phyloP scores from a whole-genome alignment of 1,139 yeast genomes.

The Geotrichum phurueaensis region DNA sequence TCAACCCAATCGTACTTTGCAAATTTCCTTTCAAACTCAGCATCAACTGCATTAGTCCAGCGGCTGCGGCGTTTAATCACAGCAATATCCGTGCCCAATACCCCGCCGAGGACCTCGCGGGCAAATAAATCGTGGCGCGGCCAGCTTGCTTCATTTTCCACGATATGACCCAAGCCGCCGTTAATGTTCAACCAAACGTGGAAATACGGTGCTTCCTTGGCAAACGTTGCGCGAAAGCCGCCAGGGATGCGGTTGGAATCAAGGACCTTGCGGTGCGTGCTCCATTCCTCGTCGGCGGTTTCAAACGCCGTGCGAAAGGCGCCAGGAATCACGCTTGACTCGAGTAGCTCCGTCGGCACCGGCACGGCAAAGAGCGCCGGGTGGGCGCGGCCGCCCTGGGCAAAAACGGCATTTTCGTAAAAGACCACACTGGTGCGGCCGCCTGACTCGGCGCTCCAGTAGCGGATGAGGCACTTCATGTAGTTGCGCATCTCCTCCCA shows the following conservation, averaged over 20 bases:
- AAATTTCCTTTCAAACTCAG: constrained; percentile 22
- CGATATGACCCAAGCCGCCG: constrained; percentile 49
- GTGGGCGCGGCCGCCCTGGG: constrained; percentile 32
- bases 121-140: constrained; percentile 45
- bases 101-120: constrained; percentile 43
- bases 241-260: constrained; percentile 33
- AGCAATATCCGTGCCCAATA: constrained; percentile 37
- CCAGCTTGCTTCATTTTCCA: constrained; percentile 41
- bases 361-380: constrained; percentile 44
- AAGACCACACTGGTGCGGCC: constrained; percentile 37
- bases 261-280: constrained; percentile 38
- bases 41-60: constrained; percentile 28
- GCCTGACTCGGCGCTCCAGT: constrained; percentile 36
- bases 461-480: constrained; percentile 39
- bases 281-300: constrained; percentile 40
- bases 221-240: constrained; percentile 39
- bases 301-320: constrained; percentile 42
- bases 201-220: constrained; percentile 46
- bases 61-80: constrained; percentile 30
- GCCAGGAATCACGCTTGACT: constrained; percentile 28
- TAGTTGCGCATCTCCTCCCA: constrained; percentile 43
- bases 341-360: constrained; percentile 33
- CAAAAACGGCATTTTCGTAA: constrained; percentile 40
- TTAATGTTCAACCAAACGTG: constrained; percentile 46
- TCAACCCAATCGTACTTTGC: constrained; percentile 4